Evolutionary conservation across 305 asterid genomes (phyloP), one percentile per base, ranked within the genome.

Genomic region (Fraxinus platypoda): DNA sequence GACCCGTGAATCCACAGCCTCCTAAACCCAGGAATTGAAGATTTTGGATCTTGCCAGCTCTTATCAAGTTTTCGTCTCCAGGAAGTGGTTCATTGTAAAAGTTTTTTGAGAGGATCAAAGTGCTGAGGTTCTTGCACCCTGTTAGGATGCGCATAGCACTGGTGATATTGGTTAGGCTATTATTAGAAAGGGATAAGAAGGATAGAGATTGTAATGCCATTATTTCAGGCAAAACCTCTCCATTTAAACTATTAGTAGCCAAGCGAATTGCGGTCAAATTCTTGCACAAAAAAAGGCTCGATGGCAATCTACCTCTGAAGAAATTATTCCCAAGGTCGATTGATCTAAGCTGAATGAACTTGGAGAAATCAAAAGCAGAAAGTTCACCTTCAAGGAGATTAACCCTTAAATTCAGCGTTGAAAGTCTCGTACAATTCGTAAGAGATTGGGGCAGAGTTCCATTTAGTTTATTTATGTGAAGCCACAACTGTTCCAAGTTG

Each of bases 391-490:
- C 79, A 23, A 95, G 91, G 70, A 9, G 25, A 85, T 95, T 95
- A 80, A 93, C 97, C 81, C 98, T 84, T 23, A 95, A 79, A 86
- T 88, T 91, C 88, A 96, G 90, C 17, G 72, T 75, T 33, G 82
- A 88, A 75, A 96, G 97, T 62, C 77, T 78, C n/a, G 93, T 89
- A 75, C 99, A 94, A 78, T 92, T 93, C 46, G 90, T 78, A 78
- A 95, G 92, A 1, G 99, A 96, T 12, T 84, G 46, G 0, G 99
- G 97, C 62, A 95, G 90, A 11, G 91, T 88, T 66, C 99, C 99
- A 78, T n/a, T 84, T 57, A 95, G 84, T 8, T 64, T 43, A 90
- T 95, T 95, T 78, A 93, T 89, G 49, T 94, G 95, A 76, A 95
- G 94, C 86, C 83, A 92, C 82, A 95, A 54, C 84, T 83, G 84